Percentiles rank a stretch among this genome's conserved stretches.
phyloP scores from a whole-genome alignment of 176 grass and related monocot species.

The Saccharum officinarum region DNA sequence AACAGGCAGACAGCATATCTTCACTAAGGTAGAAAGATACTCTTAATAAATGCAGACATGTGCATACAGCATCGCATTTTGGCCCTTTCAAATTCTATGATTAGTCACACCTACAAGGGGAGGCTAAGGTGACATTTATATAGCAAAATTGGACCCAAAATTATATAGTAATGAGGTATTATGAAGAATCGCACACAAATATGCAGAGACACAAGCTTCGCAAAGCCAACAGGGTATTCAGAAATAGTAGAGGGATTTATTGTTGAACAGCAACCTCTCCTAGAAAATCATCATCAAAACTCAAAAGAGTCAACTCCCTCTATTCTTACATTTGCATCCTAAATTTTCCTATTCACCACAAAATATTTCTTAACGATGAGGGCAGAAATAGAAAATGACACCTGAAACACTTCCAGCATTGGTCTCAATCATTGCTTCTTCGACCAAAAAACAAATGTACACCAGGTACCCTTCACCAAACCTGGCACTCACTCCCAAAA shows the following conservation, averaged over 20 bases:
- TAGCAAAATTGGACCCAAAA: background rate
- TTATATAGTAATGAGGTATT: background rate
- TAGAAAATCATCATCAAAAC: background rate
- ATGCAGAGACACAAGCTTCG: background rate
- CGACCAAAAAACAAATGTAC: background rate
- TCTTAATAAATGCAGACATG: slow-evolving; percentile 44
- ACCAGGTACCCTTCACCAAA: slow-evolving; percentile 42
- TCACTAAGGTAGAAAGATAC: slow-evolving; percentile 36
- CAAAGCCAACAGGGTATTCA: background rate
- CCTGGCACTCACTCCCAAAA: slow-evolving; percentile 32
- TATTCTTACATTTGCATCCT: background rate
- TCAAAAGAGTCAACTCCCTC: background rate
- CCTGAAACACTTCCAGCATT: slow-evolving; percentile 15
- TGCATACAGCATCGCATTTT: slow-evolving; percentile 33
- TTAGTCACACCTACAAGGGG: background rate
- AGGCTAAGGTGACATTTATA: background rate
- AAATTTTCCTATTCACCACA: slow-evolving; percentile 18
- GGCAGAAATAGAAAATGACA: slow-evolving; percentile 13
- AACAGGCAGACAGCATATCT: slow-evolving; percentile 47
- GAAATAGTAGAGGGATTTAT: background rate
- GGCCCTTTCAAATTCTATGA: slow-evolving; percentile 13
- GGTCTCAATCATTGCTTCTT: slow-evolving; percentile 39
- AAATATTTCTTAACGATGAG: background rate
- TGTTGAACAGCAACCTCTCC: background rate
- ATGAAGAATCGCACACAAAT: background rate